phyloP scores from a whole-genome alignment of 352 stramenopile species.

The Globisporangium nunn region DNA sequence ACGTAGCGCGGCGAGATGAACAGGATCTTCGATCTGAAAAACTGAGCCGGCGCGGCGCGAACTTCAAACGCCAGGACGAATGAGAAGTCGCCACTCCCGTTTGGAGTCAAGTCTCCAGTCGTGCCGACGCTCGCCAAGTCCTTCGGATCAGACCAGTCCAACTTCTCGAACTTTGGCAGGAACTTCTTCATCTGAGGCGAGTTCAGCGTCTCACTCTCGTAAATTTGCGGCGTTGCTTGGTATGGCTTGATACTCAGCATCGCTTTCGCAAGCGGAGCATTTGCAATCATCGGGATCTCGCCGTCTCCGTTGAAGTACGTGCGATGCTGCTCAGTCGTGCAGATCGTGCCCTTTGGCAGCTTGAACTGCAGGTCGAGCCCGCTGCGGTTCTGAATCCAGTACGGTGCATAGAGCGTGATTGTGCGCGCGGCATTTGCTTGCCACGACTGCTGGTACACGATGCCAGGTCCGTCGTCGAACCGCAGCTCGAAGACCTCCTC shows the following conservation, averaged over 20 bases:
- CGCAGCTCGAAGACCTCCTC: conserved; percentile 47
- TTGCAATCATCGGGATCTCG: conserved; percentile 58
- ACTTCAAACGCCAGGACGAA: conserved; percentile 82
- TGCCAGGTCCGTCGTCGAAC: conserved; percentile 53
- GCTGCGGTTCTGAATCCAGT: conserved; percentile 84
- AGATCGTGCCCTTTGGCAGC: conserved; percentile 46
- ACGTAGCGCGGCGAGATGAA: conserved; percentile 73
- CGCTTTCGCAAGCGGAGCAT: conserved; percentile 54
- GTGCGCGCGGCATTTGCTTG: conserved; percentile 42
- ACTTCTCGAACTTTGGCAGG: conserved; percentile 58
- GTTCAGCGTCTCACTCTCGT: conserved; percentile 46
- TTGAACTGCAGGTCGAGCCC: conserved; percentile 71
- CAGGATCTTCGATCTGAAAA: conserved; percentile 79
- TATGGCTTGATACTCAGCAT: conserved; percentile 58
- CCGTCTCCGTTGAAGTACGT: conserved; percentile 57
- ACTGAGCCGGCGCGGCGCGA: conserved; percentile 69
- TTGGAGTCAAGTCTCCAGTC: conserved; percentile 54
- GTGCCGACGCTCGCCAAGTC: conserved; percentile 75
- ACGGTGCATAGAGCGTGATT: conserved; percentile 65
- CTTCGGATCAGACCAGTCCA: conserved; percentile 60
- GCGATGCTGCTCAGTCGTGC: conserved; percentile 60
- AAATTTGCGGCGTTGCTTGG: conserved; percentile 51
- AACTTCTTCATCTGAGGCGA: conserved; percentile 59
- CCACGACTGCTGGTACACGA: conserved; percentile 70
- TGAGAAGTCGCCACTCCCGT: conserved; percentile 35